Evolutionary conservation across 2,329 filamentous ascomycete genomes (phyloP).

Genomic region (Gremmenia infestans): DNA sequence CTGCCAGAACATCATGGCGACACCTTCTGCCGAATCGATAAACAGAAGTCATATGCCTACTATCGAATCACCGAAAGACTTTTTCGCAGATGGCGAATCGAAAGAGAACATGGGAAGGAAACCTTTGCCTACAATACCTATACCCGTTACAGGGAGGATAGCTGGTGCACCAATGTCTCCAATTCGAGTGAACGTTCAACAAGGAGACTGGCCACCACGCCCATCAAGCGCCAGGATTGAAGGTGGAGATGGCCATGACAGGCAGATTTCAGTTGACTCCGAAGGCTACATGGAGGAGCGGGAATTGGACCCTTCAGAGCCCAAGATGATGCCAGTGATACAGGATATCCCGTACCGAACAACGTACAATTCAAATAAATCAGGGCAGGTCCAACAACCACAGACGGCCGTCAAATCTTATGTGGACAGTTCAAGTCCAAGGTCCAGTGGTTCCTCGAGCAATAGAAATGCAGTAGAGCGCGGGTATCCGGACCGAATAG

Average conservation of each 20-base stretch:
- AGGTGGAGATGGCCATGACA: slow-evolving; percentile 17
- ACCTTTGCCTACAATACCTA: slow-evolving; percentile 18
- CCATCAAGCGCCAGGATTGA: slow-evolving; percentile 51
- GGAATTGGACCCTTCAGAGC: slow-evolving; percentile 5
- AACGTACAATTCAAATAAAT: slow-evolving; percentile 18
- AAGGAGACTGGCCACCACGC: slow-evolving; percentile 47
- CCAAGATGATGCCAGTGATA: slow-evolving; percentile 15
- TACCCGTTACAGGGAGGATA: slow-evolving; percentile 33
- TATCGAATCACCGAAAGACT: slow-evolving; percentile 4
- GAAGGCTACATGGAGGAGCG: slow-evolving; percentile 9
- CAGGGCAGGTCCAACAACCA: slow-evolving; percentile 27
- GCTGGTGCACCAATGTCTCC: slow-evolving; percentile 51
- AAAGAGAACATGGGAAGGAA: slow-evolving; percentile 25
- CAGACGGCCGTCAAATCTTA: slow-evolving; percentile 29
- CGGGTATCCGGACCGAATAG: slow-evolving; percentile 14
- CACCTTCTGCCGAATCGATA: slow-evolving; percentile 15
- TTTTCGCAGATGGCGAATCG: slow-evolving; percentile 14
- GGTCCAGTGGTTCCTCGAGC: slow-evolving; percentile 17
- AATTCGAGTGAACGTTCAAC: slow-evolving; percentile 49
- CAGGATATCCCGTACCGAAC: slow-evolving; percentile 28
- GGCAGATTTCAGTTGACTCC: slow-evolving; percentile 15
- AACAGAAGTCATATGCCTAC: slow-evolving; percentile 13
- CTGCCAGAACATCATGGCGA: slow-evolving; percentile 18
- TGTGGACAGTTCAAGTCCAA: slow-evolving; percentile 20
- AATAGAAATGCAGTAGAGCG: slow-evolving; percentile 3